Evolutionary conservation across 106 monocot genomes (phyloP), one percentile per base, ranked within the genome.

Genomic region (Cymbidium sinense): DNA sequence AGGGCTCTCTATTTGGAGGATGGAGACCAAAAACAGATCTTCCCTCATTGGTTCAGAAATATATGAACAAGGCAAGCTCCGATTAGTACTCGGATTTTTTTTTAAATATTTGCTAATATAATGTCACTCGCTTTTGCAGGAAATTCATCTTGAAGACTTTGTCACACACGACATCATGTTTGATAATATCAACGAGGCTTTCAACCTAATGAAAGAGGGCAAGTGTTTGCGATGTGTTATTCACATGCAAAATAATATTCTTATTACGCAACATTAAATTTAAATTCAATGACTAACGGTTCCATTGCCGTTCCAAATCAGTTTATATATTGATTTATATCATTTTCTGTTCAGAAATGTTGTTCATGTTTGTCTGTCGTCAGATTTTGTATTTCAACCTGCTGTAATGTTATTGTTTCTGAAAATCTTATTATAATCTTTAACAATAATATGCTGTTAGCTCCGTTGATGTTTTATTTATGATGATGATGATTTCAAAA

Each of bases 11-110:
- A 43, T 96, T 93, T 86, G 96, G 96, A 81, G 96, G 96, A 79
- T 96, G 96, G 96, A 96, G 80, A 78, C 96, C 96, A 34, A 96
- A 96, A 82, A 87, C 96, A 78, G 96, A 96, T 11, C 89, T 96
- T 47, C 96, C 96, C 62, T 82, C 70, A 18, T 78, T 96, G 41
- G 91, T 93, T 7, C 86, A 89, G 61, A 91, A 93, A 75, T 96
- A 89, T 75, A 71, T 85, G 41, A 81, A 64, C 33, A 88, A 93
- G 91, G 96, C 91, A 83, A 76, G 86, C 50, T 75, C 36, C 41
- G n/a, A 2, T 39, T 70, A 27, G 1, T 36, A 41, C n/a, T n/a
- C n/a, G n/a, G n/a, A 18, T 41, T 31, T 62, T 23, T 25, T 4
- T 62, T 67, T 12, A 33, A 67, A 67, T 47, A 6, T 3, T 37